Conservation (phyloP, 2,329 filamentous ascomycete genomes). For the Fusarium continuum region DNA sequence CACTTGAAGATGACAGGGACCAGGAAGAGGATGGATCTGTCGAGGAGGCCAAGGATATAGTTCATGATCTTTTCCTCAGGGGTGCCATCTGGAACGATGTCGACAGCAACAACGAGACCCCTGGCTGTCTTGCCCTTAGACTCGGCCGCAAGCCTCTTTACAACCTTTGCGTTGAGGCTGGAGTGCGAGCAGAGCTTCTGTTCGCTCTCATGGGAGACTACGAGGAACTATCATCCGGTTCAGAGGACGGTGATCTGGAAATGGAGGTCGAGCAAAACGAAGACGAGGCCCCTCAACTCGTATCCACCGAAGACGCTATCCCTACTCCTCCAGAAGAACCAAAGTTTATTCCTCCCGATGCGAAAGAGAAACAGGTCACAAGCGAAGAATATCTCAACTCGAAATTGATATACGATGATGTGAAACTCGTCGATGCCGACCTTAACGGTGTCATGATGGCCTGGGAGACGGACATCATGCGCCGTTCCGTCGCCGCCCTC, state of each 20-base stretch:
- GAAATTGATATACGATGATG: slow-evolving; percentile 69
- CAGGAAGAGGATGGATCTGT: slow-evolving; percentile 56
- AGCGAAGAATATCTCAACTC: slow-evolving; percentile 75
- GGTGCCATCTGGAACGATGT: slow-evolving; percentile 99
- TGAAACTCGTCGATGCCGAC: slow-evolving; percentile 76
- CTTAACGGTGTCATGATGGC: slow-evolving; percentile 93
- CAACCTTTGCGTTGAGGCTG: slow-evolving; percentile 84
- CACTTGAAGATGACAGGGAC: slow-evolving; percentile 41
- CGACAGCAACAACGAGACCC: slow-evolving; percentile 86
- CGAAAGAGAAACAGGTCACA: slow-evolving; percentile 60
- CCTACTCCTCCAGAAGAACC: slow-evolving; percentile 45
- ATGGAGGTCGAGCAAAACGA: slow-evolving; percentile 58
- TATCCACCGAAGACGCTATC: slow-evolving; percentile 43
- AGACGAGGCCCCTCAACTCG: slow-evolving; percentile 47
- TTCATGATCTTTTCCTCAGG: slow-evolving; percentile 81
- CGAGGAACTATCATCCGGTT: slow-evolving; percentile 71
- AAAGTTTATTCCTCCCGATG: slow-evolving; percentile 49
- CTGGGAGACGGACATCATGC: slow-evolving; percentile 91
- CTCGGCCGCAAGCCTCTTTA: slow-evolving; percentile 78
- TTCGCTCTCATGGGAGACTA: slow-evolving; percentile 85
- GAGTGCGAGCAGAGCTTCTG: slow-evolving; percentile 88
- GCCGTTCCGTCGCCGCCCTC: slow-evolving; percentile 74
- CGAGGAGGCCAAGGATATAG: slow-evolving; percentile 70
- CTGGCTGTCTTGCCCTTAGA: slow-evolving; percentile 82
- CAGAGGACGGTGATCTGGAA: slow-evolving; percentile 59